Percentiles rank a stretch among this genome's conserved stretches.
Conservation (phyloP, 2,329 filamentous ascomycete genomes). For the Alternaria arborescens region DNA sequence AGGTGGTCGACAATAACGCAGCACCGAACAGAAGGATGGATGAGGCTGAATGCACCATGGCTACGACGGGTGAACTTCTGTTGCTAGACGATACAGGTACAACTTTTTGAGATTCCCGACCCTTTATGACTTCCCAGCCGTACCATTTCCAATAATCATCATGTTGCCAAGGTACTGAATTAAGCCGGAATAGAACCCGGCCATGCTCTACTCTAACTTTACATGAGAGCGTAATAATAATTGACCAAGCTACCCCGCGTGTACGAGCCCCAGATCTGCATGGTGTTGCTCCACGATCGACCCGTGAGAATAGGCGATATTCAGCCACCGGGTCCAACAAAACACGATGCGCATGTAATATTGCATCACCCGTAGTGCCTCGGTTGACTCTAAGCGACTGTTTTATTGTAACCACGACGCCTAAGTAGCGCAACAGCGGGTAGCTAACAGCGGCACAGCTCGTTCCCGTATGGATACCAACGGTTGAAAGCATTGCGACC, state of each 20-base stretch:
- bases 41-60: constrained; percentile 3
- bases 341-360: neutral
- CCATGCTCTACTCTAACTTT: neutral
- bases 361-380: constrained; percentile 1
- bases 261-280: constrained; percentile 7
- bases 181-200: neutral
- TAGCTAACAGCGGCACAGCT: neutral
- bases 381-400: neutral
- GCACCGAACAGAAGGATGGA: constrained; percentile 7
- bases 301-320: constrained; percentile 15
- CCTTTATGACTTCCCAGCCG: neutral
- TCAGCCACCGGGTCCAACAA: constrained; percentile 19
- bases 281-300: constrained; percentile 8
- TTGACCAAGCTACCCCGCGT: constrained; percentile 9
- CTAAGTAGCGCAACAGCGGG: neutral
- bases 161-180: neutral
- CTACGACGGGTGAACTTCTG: neutral
- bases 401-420: neutral
- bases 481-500: neutral
- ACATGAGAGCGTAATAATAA: neutral
- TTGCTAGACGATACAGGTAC: neutral
- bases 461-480: neutral
- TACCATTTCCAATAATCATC: neutral
- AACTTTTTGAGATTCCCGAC: neutral
- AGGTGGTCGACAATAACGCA: constrained; percentile 3